A percentile compares a stretch with the other conserved stretches of the same genome.
phyloP scores from a whole-genome alignment of 768 basidiomycete genomes.

The Podaxis sp. region DNA sequence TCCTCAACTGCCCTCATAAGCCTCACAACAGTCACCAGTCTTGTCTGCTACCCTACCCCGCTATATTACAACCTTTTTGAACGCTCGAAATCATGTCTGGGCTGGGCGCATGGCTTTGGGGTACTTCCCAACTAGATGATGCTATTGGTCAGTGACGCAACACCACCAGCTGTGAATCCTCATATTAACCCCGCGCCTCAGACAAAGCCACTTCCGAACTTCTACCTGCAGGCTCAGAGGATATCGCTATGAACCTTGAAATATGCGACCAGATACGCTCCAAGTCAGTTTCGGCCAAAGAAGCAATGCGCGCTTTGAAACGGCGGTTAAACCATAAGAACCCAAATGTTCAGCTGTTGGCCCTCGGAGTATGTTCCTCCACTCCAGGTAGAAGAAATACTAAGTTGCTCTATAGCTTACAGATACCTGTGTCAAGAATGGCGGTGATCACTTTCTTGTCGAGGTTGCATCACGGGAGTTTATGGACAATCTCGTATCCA shows the following conservation, averaged over 20 bases:
- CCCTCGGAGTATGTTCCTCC: conserved; percentile 69
- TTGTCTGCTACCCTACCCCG: background rate
- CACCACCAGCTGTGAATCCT: background rate
- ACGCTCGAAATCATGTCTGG: conserved; percentile 48
- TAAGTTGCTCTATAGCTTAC: conserved; percentile 54
- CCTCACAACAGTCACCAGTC: conserved; percentile 2
- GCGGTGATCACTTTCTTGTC: conserved; percentile 85
- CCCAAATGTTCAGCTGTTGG: conserved; percentile 89
- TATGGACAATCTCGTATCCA: conserved; percentile 89
- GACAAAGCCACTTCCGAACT: conserved; percentile 95
- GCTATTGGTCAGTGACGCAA: conserved; percentile 62
- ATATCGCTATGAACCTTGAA: conserved; percentile 92
- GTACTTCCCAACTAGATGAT: conserved; percentile 79
- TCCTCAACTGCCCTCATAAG: background rate
- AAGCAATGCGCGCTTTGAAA: conserved; percentile 87
- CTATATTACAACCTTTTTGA: background rate
- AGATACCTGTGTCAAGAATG: conserved; percentile 95
- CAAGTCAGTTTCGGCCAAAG: conserved; percentile 81
- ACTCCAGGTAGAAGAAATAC: background rate
- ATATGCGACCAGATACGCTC: conserved; percentile 97
- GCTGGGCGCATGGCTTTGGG: conserved; percentile 74
- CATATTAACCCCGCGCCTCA: conserved; percentile 30
- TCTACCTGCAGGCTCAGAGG: conserved; percentile 78
- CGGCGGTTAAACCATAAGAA: conserved; percentile 90
- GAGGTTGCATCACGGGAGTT: conserved; percentile 90